Evolutionary conservation across 2,329 filamentous ascomycete genomes (phyloP).

Genomic region (Fusarium cyanostomum): DNA sequence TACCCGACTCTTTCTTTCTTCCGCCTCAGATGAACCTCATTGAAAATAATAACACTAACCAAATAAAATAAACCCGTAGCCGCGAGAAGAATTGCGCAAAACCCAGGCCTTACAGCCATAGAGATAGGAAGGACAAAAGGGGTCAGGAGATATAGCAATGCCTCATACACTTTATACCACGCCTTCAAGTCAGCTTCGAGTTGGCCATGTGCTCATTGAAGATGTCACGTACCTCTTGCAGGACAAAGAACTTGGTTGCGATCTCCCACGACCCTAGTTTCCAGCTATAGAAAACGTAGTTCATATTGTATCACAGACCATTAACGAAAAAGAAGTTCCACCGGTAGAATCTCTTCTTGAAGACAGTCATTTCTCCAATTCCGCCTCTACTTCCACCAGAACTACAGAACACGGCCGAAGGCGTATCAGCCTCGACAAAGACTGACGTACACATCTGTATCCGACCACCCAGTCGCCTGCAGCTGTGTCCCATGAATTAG

Average conservation of each 20-base stretch:
- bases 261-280: slow-evolving; percentile 12
- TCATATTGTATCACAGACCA: slow-evolving; percentile 15
- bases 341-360: slow-evolving; percentile 18
- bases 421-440: slow-evolving; percentile 23
- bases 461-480: slow-evolving; percentile 7
- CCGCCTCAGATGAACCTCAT: slow-evolving; percentile 10
- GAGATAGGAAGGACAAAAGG: slow-evolving; percentile 19
- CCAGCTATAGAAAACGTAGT: slow-evolving; percentile 18
- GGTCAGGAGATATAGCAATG: slow-evolving; percentile 10
- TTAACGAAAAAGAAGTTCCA: slow-evolving; percentile 27
- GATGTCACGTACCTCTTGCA: slow-evolving; percentile 6
- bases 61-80: background rate
- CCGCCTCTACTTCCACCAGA: slow-evolving; percentile 8
- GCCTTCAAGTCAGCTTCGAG: background rate
- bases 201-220: rapidly evolving
- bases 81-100: slow-evolving; percentile 3
- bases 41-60: slow-evolving; percentile 10
- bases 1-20: slow-evolving; percentile 13
- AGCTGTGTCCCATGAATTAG: slow-evolving; percentile 22
- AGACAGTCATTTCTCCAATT: slow-evolving; percentile 22
- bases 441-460: slow-evolving; percentile 24
- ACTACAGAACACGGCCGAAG: slow-evolving; percentile 15
- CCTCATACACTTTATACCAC: slow-evolving; percentile 8
- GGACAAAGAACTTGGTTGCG: slow-evolving; percentile 13
- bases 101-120: background rate